A percentile compares a stretch with the other conserved stretches of the same genome.
phyloP scores from a whole-genome alignment of 306 rosid genomes.

The Cicer judaicum region DNA sequence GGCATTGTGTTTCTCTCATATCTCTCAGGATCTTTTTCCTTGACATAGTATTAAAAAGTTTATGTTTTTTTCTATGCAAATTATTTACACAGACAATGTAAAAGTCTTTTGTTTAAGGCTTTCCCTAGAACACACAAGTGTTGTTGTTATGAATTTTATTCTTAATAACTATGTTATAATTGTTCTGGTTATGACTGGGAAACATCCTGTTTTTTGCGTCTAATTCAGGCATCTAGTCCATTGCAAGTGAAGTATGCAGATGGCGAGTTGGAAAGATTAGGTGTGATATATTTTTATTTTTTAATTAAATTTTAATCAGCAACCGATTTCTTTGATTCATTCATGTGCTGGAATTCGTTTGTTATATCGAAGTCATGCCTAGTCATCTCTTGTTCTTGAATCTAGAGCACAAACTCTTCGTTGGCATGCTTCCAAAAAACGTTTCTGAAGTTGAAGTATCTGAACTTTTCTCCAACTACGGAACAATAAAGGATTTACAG shows the following conservation, averaged over 20 bases:
- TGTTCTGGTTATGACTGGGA: constrained; percentile 46
- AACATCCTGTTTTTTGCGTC: constrained; percentile 49
- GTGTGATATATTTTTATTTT: constrained; percentile 56
- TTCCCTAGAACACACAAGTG: constrained; percentile 6
- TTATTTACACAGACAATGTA: too few species aligned
- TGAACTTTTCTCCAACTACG: constrained; percentile 71
- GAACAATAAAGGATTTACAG: constrained; percentile 87
- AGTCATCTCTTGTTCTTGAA: constrained; percentile 40
- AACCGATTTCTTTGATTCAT: constrained; percentile 18
- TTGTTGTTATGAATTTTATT: constrained; percentile 22
- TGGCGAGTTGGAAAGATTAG: constrained; percentile 99
- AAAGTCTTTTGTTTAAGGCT: not conserved
- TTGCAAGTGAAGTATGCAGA: constrained; percentile 99
- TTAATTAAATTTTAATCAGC: constrained; percentile 35
- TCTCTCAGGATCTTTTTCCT: too few species aligned
- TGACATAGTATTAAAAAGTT: too few species aligned
- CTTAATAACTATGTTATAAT: constrained; percentile 37
- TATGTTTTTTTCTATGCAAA: too few species aligned
- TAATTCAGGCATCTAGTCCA: constrained; percentile 95
- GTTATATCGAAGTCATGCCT: constrained; percentile 14
- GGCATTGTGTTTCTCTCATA: too few species aligned
- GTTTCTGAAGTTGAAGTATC: constrained; percentile 85
- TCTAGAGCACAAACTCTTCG: constrained; percentile 93
- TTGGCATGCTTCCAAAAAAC: constrained; percentile 99
- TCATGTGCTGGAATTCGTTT: constrained; percentile 32